These are phyloP conservation scores for Lyophyllum atratum DNA, from an alignment of 768 basidiomycete species.

Conservation along the genomic window DNA sequence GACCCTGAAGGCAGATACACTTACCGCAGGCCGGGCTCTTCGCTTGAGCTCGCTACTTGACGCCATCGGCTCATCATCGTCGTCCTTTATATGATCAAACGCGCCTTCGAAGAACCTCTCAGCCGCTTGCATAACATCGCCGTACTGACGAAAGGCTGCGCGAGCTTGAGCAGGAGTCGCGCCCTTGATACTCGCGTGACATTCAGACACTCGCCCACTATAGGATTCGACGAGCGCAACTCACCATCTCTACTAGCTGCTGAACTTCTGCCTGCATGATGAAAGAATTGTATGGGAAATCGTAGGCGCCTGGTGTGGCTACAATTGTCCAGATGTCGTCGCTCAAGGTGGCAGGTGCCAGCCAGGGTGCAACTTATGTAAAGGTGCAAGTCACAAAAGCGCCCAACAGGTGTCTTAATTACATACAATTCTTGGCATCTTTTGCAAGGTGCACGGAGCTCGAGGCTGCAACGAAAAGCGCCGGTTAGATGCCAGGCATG, in stretches of 20 bases:
- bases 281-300: neutral
- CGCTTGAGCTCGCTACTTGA: slow-evolving; percentile 25
- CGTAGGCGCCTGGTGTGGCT: neutral
- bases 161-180: slow-evolving; percentile 80
- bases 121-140: slow-evolving; percentile 92
- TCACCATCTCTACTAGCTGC: slow-evolving; percentile 58
- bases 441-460: neutral
- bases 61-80: slow-evolving; percentile 54
- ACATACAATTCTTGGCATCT: neutral
- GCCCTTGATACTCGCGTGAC: slow-evolving; percentile 52
- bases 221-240: slow-evolving; percentile 6
- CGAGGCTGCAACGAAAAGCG: neutral
- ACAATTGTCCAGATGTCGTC: neutral
- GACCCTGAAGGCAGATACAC: slow-evolving; percentile 2
- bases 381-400: neutral
- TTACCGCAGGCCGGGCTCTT: slow-evolving; percentile 26
- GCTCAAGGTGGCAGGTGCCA: neutral
- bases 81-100: slow-evolving; percentile 72
- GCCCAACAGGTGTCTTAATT: neutral
- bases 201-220: neutral
- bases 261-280: slow-evolving; percentile 52
- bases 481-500: too few relatives aligned
- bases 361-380: neutral
- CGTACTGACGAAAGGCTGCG: slow-evolving; percentile 78
- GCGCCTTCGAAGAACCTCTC: slow-evolving; percentile 84